Base-by-base conservation (phyloP, 108 stramenopile genomes). In the Seminavis robusta region DNA sequence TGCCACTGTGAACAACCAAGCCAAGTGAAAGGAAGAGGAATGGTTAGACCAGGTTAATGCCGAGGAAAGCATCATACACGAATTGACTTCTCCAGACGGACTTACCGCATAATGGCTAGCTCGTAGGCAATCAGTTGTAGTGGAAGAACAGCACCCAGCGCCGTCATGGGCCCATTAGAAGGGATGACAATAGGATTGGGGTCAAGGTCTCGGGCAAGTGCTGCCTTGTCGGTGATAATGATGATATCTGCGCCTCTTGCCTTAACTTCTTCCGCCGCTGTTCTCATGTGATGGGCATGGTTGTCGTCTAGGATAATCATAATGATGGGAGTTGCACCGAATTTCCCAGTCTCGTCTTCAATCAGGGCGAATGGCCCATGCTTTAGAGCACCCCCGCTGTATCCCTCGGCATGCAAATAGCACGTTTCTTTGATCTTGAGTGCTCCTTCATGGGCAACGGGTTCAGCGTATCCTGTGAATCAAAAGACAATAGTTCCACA, bases 351-450 rank as follows among this genome's bases (percentile, higher is more conserved):
- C 39, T 83, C 75, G 58, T 86, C 82, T 53, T 97, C 97, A 52
- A 98, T 95, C 37, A 98, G 69, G 8, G 97, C 97, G 61, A 98
- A 96, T 15, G 97, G 97, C 1, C 97, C 99, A 71, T 99, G 99
- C 84, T 99, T 99, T 59, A 99, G 62, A 26, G 98, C 99, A 25
- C 98, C 98, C 23, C 98, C 99, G 46, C 90, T 90, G 77, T 98
- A 98, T 24, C 89, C 99, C 71, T 99, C 98, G 17, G 99, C 99
- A 63, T 99, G 98, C 8, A 99, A 61, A 64, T 99, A 99, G 56
- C 92, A 88, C 90, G 97, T 97, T 77, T 99, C 99, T 72, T 99
- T 99, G 52, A 99, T 93, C 75, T 99, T 99, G 29, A 99, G 71
- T 3, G 99, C 97, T 1, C 98, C 99, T 71, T 99, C 96, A 52